A percentile compares a stretch with the other conserved stretches of the same genome.
Evolutionary conservation across 306 rosid genomes (phyloP).

Genomic region (Echinosophora koreensis): DNA sequence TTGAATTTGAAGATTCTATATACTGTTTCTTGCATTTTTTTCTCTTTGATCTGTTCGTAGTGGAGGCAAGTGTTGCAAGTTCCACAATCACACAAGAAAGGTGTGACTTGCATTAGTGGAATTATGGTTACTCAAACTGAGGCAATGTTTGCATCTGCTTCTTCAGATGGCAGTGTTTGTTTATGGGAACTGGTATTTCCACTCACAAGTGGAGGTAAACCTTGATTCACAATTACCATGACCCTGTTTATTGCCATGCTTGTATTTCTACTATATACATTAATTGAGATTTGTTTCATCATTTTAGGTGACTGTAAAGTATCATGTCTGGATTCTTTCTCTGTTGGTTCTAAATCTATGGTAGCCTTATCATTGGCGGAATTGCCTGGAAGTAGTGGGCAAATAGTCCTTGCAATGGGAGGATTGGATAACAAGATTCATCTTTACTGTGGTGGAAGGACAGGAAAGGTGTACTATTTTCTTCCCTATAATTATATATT

Average conservation of each 20-base stretch:
- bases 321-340: slow-evolving; percentile 67
- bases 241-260: slow-evolving; percentile 10
- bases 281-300: slow-evolving; percentile 24
- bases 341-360: slow-evolving; percentile 85
- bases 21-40: slow-evolving; percentile 37
- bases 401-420: slow-evolving; percentile 89
- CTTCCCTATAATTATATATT: slow-evolving; percentile 19
- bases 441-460: slow-evolving; percentile 83
- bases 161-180: slow-evolving; percentile 77
- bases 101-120: slow-evolving; percentile 92
- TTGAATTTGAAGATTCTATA: slow-evolving; percentile 40
- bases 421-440: slow-evolving; percentile 96
- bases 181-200: slow-evolving; percentile 82
- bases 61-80: slow-evolving; percentile 82
- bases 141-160: slow-evolving; percentile 82
- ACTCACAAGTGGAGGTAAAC: slow-evolving; percentile 61
- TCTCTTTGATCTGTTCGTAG: slow-evolving; percentile 50
- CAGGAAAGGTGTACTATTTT: slow-evolving; percentile 68
- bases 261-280: background rate
- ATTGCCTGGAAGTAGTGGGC: slow-evolving; percentile 75
- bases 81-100: slow-evolving; percentile 86
- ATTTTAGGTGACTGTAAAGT: slow-evolving; percentile 79
- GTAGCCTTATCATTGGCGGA: slow-evolving; percentile 86
- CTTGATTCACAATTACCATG: slow-evolving; percentile 5
- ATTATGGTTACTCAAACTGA: slow-evolving; percentile 77